Conservation (phyloP, 169 alveolate genomes). For the Condylostoma magnum region DNA sequence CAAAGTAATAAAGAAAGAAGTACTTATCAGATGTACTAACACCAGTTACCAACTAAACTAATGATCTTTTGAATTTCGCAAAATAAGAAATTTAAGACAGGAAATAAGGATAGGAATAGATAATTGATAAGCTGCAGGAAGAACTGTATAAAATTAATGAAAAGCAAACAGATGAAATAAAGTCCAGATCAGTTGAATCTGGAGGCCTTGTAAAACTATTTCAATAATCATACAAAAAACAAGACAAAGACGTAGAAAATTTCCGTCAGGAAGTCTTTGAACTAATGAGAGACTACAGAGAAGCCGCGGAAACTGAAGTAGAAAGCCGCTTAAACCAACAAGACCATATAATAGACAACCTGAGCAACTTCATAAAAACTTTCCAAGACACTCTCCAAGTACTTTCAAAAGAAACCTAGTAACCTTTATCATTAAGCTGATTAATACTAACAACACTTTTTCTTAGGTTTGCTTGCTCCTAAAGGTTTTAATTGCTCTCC, state of each 20-base stretch:
- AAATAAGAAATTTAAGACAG: slow-evolving; percentile 62
- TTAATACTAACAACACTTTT: too few species aligned
- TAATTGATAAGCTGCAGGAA: slow-evolving; percentile 75
- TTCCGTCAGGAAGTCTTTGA: slow-evolving; percentile 67
- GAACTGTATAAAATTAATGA: slow-evolving; percentile 63
- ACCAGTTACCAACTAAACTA: slow-evolving; percentile 59
- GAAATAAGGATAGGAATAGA: slow-evolving; percentile 79
- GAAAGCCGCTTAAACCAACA: slow-evolving; percentile 72
- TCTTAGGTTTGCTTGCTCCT: too few species aligned
- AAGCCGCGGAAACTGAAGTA: slow-evolving; percentile 66
- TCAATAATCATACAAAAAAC: slow-evolving; percentile 49
- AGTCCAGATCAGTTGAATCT: slow-evolving; percentile 60
- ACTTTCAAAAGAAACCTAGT: too few species aligned
- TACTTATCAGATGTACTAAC: slow-evolving; percentile 64
- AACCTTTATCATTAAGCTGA: too few species aligned
- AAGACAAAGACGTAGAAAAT: slow-evolving; percentile 64
- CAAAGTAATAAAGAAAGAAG: slow-evolving; percentile 68
- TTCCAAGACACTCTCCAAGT: slow-evolving; percentile 84
- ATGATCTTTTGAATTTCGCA: slow-evolving; percentile 32
- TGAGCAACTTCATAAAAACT: slow-evolving; percentile 74
- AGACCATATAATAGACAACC: slow-evolving; percentile 74
- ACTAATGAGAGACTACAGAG: slow-evolving; percentile 62
- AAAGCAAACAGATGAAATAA: slow-evolving; percentile 68
- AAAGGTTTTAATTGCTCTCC: too few species aligned
- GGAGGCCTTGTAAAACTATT: slow-evolving; percentile 71